A percentile compares a stretch with the other conserved stretches of the same genome.
Evolutionary conservation across 208 protist species (phyloP).

Genomic region (Polymyxa betae): DNA sequence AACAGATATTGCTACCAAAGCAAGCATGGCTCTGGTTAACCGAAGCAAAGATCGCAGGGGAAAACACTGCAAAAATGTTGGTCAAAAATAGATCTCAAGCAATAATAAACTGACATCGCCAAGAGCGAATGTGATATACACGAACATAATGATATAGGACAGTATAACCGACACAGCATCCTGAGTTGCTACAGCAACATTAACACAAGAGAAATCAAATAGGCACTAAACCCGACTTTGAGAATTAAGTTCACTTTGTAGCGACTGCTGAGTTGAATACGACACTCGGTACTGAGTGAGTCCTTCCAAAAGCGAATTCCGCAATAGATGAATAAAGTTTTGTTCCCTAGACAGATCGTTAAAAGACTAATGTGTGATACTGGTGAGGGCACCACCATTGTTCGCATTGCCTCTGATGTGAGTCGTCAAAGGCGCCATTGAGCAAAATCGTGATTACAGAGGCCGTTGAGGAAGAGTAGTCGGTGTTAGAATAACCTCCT

Average conservation of each 20-base stretch:
- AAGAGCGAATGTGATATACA: constrained; percentile 49
- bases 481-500: neutral
- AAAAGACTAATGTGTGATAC: too few species aligned
- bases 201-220: neutral
- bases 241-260: constrained; percentile 26
- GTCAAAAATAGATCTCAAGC: neutral
- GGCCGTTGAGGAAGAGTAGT: neutral
- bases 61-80: constrained; percentile 13
- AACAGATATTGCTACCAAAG: neutral
- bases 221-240: neutral
- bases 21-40: neutral
- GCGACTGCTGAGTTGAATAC: constrained; percentile 40
- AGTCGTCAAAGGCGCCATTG: neutral
- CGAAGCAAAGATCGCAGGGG: neutral
- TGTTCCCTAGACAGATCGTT: too few species aligned
- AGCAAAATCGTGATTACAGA: constrained; percentile 1
- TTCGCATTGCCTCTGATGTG: too few species aligned
- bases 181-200: neutral
- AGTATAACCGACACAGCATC: neutral
- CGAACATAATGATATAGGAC: constrained; percentile 6
- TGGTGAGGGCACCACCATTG: too few species aligned
- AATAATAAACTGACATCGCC: neutral
- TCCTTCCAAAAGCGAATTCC: too few species aligned
- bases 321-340: too few species aligned
- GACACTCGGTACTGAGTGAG: neutral